These are phyloP conservation scores for Canna indica DNA, from an alignment of 176 grass and related monocot genomes.

Conservation along the genomic window DNA sequence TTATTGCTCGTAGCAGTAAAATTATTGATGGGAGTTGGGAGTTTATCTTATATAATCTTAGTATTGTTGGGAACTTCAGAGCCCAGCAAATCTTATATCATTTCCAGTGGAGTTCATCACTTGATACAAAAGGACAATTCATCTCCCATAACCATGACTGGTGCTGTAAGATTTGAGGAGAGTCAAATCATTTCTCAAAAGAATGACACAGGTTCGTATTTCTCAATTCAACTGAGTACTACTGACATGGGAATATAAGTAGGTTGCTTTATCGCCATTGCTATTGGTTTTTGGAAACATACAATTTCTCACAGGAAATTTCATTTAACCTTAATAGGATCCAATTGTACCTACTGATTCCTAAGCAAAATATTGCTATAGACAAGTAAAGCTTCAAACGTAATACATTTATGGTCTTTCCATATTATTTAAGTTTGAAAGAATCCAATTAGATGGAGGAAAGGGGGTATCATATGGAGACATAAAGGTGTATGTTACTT, in stretches of 20 bases:
- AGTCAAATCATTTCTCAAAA: not conserved
- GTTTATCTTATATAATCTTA: not conserved
- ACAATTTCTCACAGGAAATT: not conserved
- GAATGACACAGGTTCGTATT: not conserved
- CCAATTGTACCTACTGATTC: no score
- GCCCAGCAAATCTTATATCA: not conserved
- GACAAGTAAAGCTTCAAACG: no score
- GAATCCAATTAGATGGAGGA: no score
- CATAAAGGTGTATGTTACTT: no score
- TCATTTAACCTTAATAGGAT: no score
- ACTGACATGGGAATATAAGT: not conserved
- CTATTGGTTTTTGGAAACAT: not conserved
- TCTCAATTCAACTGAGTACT: not conserved
- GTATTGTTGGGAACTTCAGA: not conserved
- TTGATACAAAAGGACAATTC: not conserved
- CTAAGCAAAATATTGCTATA: no score
- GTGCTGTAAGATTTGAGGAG: not conserved
- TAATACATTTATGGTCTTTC: no score
- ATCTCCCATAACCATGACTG: not conserved
- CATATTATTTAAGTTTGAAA: no score
- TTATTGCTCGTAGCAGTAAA: not conserved
- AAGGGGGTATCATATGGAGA: no score
- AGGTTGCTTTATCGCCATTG: not conserved
- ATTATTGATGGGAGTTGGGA: not conserved
- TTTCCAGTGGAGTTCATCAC: not conserved